These are phyloP conservation scores for Fusarium sp. DNA, from an alignment of 2,329 filamentous ascomycete species.

Conservation along the genomic window DNA sequence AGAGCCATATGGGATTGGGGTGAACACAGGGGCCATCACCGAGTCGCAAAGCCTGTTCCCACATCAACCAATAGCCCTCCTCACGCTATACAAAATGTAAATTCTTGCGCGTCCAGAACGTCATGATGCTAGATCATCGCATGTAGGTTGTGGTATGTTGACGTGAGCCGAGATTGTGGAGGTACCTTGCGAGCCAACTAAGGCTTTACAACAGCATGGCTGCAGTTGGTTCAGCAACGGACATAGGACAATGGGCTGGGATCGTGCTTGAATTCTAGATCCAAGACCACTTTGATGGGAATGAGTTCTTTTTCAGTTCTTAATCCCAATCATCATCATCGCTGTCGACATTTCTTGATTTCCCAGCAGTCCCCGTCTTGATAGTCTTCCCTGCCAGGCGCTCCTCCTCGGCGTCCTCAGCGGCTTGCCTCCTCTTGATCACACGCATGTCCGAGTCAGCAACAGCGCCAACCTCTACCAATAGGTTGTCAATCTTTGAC, in stretches of 20 bases:
- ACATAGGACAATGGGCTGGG: too few species aligned
- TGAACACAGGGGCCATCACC: too few species aligned
- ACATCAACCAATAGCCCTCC: too few species aligned
- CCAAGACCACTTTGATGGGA: not conserved
- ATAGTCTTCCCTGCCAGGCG: constrained; percentile 62
- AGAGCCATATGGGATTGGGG: too few species aligned
- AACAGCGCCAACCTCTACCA: constrained; percentile 86
- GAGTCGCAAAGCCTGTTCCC: too few species aligned
- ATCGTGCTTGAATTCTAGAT: not conserved
- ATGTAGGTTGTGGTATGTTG: too few species aligned
- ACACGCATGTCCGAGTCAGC: constrained; percentile 83
- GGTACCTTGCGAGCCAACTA: not conserved
- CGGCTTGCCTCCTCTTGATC: constrained; percentile 68
- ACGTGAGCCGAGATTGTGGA: too few species aligned
- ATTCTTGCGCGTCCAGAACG: too few species aligned
- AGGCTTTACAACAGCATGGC: not conserved
- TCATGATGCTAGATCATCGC: too few species aligned
- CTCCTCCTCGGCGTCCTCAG: constrained; percentile 72
- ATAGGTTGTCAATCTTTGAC: constrained; percentile 81
- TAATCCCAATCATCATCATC: constrained; percentile 75
- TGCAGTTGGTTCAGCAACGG: not conserved
- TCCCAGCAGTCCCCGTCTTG: constrained; percentile 62
- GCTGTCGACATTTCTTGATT: constrained; percentile 58
- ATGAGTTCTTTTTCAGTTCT: constrained; percentile 26
- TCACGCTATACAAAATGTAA: too few species aligned